phyloP scores from a whole-genome alignment of 2,329 filamentous ascomycete genomes.

The Ceratocystis huliohia region DNA sequence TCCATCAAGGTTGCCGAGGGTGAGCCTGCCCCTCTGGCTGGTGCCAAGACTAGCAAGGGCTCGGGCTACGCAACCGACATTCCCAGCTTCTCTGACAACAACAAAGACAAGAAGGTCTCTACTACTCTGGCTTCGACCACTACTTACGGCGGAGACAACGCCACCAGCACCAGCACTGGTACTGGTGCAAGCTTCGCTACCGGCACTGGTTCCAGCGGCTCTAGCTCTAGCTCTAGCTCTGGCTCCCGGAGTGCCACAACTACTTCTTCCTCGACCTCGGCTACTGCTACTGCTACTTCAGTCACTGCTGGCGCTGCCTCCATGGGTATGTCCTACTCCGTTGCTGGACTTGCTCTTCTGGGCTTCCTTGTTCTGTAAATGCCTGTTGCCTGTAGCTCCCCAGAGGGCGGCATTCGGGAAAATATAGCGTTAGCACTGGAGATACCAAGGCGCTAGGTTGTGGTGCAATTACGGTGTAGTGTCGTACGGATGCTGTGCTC shows the following conservation, averaged over 20 bases:
- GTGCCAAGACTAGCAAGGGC: neutral
- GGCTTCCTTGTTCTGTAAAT: conserved; percentile 17
- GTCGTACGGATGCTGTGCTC: neutral
- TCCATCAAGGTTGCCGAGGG: conserved; percentile 40
- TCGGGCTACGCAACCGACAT: conserved; percentile 24
- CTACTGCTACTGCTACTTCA: neutral
- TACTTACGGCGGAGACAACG: neutral
- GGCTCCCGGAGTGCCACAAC: neutral
- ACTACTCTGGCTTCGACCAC: neutral
- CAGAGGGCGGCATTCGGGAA: neutral
- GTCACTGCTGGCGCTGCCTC: conserved; percentile 10
- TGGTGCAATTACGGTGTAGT: neutral
- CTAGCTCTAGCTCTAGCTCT: neutral
- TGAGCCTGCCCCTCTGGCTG: conserved; percentile 22
- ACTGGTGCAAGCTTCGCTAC: conserved; percentile 1
- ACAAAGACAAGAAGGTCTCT: neutral
- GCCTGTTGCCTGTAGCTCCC: neutral
- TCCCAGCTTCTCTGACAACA: conserved; percentile 9
- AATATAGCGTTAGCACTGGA: neutral
- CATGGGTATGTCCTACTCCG: conserved; percentile 12
- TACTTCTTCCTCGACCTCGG: neutral
- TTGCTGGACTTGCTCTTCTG: conserved; percentile 17
- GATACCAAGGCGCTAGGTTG: neutral
- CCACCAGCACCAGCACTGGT: conserved; percentile 6
- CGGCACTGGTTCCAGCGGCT: neutral